Evolutionary conservation across 2,329 filamentous ascomycete genomes (phyloP).

Genomic region (Colletotrichum australisinense): DNA sequence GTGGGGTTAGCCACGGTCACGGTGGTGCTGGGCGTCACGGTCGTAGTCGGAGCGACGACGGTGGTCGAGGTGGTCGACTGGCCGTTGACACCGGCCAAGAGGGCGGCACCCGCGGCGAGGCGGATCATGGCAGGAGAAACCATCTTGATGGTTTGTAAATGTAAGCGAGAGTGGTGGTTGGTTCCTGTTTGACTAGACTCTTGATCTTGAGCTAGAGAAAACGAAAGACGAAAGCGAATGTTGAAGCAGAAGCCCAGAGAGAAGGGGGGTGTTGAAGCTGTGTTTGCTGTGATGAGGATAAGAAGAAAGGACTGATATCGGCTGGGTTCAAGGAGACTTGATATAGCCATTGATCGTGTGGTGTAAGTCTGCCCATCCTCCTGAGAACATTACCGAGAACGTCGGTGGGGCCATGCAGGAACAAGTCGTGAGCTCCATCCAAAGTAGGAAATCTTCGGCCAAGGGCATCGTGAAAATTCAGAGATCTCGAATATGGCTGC

Average conservation of each 20-base stretch:
- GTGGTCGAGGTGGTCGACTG: neutral
- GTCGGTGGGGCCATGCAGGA: too few relatives aligned
- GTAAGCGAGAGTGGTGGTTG: neutral
- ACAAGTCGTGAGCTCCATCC: neutral
- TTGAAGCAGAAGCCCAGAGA: neutral
- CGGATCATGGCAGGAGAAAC: conserved; percentile 2
- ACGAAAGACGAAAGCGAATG: neutral
- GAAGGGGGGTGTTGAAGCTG: neutral
- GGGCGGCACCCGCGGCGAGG: conserved; percentile 17
- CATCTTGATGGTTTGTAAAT: conserved; percentile 1
- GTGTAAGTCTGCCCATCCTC: neutral
- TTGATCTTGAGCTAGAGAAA: neutral
- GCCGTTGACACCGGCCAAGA: conserved; percentile 26
- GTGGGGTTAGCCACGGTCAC: neutral
- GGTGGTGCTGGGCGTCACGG: neutral
- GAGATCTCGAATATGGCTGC: neutral
- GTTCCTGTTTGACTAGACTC: too few relatives aligned
- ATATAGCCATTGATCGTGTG: neutral
- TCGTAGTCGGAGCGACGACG: neutral
- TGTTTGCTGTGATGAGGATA: neutral
- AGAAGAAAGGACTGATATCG: neutral
- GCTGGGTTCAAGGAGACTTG: neutral
- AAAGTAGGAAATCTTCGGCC: neutral
- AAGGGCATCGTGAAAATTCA: neutral
- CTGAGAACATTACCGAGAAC: neutral